Conservation (phyloP, 2,329 filamentous ascomycete species). For the Blastomyces parvus region DNA sequence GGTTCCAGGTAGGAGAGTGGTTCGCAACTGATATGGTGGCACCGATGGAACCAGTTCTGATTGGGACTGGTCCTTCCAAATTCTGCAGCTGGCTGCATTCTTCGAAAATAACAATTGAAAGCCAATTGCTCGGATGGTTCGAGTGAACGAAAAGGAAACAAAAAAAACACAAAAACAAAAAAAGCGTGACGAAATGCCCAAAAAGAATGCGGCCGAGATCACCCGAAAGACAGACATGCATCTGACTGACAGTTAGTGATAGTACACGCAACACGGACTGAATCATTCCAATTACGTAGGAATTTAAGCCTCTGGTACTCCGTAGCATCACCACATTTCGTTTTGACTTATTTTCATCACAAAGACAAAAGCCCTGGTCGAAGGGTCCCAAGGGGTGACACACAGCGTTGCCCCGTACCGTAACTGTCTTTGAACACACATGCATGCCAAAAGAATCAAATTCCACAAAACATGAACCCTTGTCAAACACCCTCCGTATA, state of each 20-base stretch:
- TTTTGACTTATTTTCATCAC: neutral
- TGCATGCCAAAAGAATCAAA: neutral
- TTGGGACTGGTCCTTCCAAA: neutral
- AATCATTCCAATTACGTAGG: neutral
- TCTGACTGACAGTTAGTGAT: neutral
- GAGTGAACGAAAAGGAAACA: too few relatives aligned
- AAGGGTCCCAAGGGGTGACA: neutral
- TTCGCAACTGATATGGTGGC: neutral
- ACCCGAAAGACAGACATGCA: neutral
- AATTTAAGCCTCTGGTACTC: too few relatives aligned
- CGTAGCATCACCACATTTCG: neutral
- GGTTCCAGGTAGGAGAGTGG: neutral
- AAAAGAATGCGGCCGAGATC: neutral
- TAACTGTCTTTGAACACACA: neutral
- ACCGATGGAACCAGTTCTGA: neutral
- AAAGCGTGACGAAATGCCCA: neutral
- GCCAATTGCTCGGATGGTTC: neutral
- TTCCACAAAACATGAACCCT: neutral
- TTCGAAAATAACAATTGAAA: neutral
- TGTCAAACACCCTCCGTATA: neutral
- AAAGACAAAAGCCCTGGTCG: neutral
- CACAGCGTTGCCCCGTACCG: neutral
- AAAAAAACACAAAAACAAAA: too few relatives aligned
- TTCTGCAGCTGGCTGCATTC: neutral
- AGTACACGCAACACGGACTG: neutral